Evolutionary conservation across 345 rosid genomes (phyloP).

Genomic region (Populus deltoides): DNA sequence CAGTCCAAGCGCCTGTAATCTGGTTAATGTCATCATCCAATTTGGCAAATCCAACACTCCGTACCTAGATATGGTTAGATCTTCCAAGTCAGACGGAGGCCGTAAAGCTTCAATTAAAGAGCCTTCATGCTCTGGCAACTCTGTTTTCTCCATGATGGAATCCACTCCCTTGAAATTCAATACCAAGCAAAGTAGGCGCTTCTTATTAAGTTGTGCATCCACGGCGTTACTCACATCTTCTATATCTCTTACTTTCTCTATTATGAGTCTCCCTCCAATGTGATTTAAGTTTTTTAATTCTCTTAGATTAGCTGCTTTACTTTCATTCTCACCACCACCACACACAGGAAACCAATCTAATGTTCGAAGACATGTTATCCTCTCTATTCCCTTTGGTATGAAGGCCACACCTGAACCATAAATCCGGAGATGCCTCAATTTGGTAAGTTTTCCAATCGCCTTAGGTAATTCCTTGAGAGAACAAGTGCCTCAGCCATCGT

Average conservation of each 20-base stretch:
- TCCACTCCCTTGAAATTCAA: too few species aligned
- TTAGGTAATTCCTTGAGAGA: constrained; percentile 3
- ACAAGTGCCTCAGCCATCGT: too few species aligned
- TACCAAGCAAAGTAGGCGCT: too few species aligned
- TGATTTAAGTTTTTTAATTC: not conserved
- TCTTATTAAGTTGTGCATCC: too few species aligned
- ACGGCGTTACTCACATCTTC: too few species aligned
- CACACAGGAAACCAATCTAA: not conserved
- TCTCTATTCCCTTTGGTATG: constrained; percentile 18
- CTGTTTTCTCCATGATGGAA: too few species aligned
- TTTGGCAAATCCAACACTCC: not conserved
- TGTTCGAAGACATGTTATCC: constrained; percentile 7
- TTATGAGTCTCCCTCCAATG: not conserved
- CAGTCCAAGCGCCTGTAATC: not conserved
- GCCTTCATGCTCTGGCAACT: too few species aligned
- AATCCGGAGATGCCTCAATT: not conserved
- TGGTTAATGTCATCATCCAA: constrained; percentile 8
- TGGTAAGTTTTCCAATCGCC: constrained; percentile 5
- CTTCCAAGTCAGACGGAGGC: not conserved
- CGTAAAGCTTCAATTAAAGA: not conserved
- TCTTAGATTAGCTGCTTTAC: constrained; percentile 2
- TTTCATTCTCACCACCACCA: not conserved
- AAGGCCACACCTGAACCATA: not conserved
- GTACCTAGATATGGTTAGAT: not conserved
- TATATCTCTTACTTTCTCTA: too few species aligned